These are phyloP conservation scores for Lachnellula suecica DNA, from an alignment of 2,329 filamentous ascomycete species.

Conservation along the genomic window DNA sequence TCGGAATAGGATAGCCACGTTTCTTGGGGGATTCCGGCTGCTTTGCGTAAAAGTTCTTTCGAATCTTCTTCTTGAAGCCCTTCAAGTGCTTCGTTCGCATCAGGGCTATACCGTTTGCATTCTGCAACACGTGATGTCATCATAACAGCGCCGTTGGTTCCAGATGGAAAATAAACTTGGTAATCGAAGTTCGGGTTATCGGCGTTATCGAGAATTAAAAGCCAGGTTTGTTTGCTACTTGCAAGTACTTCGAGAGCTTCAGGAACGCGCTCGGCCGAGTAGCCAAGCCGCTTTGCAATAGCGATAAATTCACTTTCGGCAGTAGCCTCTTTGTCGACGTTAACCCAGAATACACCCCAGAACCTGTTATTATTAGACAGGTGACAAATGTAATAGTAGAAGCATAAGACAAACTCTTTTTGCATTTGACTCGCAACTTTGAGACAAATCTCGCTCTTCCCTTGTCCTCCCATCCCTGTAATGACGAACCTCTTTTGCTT, in stretches of 20 bases:
- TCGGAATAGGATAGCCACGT: constrained; percentile 6
- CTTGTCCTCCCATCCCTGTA: constrained; percentile 23
- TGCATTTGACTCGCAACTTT: constrained; percentile 20
- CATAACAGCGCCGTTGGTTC: constrained; percentile 35
- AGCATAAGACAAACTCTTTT: constrained; percentile 14
- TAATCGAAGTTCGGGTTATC: constrained; percentile 37
- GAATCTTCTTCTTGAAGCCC: constrained; percentile 29
- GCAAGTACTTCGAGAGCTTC: constrained; percentile 22
- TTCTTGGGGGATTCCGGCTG: not conserved
- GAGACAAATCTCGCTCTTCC: constrained; percentile 24
- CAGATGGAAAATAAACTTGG: constrained; percentile 32
- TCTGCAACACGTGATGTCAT: constrained; percentile 39
- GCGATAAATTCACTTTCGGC: constrained; percentile 17
- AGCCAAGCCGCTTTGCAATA: constrained; percentile 13
- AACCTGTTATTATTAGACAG: constrained; percentile 14
- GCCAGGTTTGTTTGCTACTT: constrained; percentile 28
- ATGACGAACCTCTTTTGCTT: constrained; percentile 22
- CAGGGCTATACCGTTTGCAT: constrained; percentile 30
- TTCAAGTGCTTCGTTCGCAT: constrained; percentile 26
- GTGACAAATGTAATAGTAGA: constrained; percentile 4
- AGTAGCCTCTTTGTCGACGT: constrained; percentile 15
- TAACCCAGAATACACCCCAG: constrained; percentile 22
- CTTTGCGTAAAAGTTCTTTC: constrained; percentile 27
- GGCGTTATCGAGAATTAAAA: constrained; percentile 43
- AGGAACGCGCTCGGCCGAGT: constrained; percentile 6